A percentile compares a stretch with the other conserved stretches of the same genome.
Evolutionary conservation across 2,329 filamentous ascomycete species (phyloP).

Genomic region (Esteya vermicola): DNA sequence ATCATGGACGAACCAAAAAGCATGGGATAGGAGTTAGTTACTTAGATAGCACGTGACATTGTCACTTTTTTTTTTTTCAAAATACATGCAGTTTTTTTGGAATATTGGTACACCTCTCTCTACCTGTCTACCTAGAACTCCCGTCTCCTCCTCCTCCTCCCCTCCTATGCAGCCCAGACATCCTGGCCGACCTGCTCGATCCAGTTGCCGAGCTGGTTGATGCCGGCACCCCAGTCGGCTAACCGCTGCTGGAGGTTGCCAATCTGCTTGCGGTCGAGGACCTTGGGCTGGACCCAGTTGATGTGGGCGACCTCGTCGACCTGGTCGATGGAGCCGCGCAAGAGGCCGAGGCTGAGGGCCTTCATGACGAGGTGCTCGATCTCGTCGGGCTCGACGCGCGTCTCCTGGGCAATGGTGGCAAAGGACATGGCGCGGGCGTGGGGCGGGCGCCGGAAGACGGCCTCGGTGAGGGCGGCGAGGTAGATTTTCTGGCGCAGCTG

Average conservation of each 20-base stretch:
- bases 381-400: slow-evolving; percentile 78
- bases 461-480: slow-evolving; percentile 86
- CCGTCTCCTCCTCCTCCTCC: slow-evolving; percentile 4
- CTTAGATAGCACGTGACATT: no score
- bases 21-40: no score
- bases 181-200: slow-evolving; percentile 89
- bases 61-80: no score
- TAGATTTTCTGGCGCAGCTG: slow-evolving; percentile 97
- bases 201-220: slow-evolving; percentile 94
- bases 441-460: slow-evolving; percentile 87
- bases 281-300: slow-evolving; percentile 98
- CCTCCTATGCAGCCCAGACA: slow-evolving; percentile 67
- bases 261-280: slow-evolving; percentile 90
- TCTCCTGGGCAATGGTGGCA: slow-evolving; percentile 74
- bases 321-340: slow-evolving; percentile 90
- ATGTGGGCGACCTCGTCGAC: slow-evolving; percentile 89
- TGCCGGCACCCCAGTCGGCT: slow-evolving; percentile 89
- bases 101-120: neutral
- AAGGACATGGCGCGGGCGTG: slow-evolving; percentile 95
- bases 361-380: slow-evolving; percentile 99
- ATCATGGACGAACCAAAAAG: no score
- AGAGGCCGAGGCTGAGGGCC: slow-evolving; percentile 81
- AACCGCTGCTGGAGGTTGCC: slow-evolving; percentile 78
- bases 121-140: no score
- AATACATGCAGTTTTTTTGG: neutral